Conservation (phyloP, 2,329 filamentous ascomycete species). For the Lasiodiplodia gonubiensis region DNA sequence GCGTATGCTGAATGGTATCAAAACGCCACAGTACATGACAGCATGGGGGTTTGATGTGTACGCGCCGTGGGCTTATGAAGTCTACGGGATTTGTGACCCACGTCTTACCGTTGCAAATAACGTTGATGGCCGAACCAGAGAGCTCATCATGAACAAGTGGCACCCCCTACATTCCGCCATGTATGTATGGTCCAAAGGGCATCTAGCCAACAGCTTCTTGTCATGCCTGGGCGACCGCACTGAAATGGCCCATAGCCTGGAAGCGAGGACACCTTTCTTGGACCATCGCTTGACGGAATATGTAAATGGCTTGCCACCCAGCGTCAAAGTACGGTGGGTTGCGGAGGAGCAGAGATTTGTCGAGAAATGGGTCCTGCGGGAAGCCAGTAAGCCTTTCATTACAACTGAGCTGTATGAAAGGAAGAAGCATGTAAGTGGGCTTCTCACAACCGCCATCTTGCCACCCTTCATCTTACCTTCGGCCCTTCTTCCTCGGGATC, state of each 20-base stretch:
- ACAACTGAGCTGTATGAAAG: constrained; percentile 58
- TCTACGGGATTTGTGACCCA: constrained; percentile 39
- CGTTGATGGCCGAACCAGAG: constrained; percentile 38
- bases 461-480: not conserved
- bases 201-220: constrained; percentile 44
- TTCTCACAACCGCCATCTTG: not conserved
- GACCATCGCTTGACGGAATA: constrained; percentile 50
- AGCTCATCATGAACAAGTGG: constrained; percentile 38
- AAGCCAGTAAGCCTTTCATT: constrained; percentile 58
- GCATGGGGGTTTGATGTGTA: constrained; percentile 46
- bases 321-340: constrained; percentile 45
- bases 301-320: constrained; percentile 46
- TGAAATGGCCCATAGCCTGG: constrained; percentile 53
- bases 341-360: constrained; percentile 28
- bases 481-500: not conserved
- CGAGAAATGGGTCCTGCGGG: constrained; percentile 60
- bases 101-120: constrained; percentile 43
- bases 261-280: constrained; percentile 50
- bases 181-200: constrained; percentile 37
- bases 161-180: constrained; percentile 37
- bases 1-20: constrained; percentile 49
- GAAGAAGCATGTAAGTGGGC: constrained; percentile 49
- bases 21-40: constrained; percentile 44
- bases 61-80: constrained; percentile 40
- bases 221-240: constrained; percentile 52